Base-by-base conservation (phyloP, 345 rosid genomes). In the Lepidium aucheri region DNA sequence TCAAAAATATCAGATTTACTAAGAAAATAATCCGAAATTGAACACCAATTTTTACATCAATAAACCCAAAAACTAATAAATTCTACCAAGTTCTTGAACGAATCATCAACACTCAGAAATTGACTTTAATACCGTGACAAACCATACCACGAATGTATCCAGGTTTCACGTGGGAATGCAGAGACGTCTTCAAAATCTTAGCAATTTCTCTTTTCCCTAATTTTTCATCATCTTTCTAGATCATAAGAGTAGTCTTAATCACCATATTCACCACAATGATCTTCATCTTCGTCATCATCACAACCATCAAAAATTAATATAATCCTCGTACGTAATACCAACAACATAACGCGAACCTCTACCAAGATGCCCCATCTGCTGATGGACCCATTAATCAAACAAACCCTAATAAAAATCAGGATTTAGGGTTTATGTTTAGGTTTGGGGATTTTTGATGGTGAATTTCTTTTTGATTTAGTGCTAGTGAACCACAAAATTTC, bases 211-310 rank as follows among this genome's bases (percentile, higher is more conserved):
- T 63, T 65, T 75, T 81, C 73, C 82, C 84, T 39, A 80, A 1
- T 46, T 81, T 78, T 77, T 76, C 70, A 78, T 62, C 74, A 82
- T 73, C 74, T 72, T 69, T 54, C 84, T 3, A 81, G 67, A 47
- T 77, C 84, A 16, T 81, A 74, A 0, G 74, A 76, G 22, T 72
- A 76, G 8, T 77, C 79, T 33, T 70, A 74, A 0, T 65, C 82
- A 0, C 59, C 74, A 12, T 68, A 69, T 8, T 63, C 77, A 9
- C 13, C 77, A 9, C 44, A 71, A 7, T 36, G 68, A 28, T 78
- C 82, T 36, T 65, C 77, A 1, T 78, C 78, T 12, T 18, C 63
- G 5, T 60, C 68, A 0, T 63, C 63, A 0, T 51, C 43, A 44
- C 57, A 52, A 26, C 45, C 40, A 50, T n/a, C 51, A 36, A 45